These are phyloP conservation scores for Rhododendron griersonianum DNA, from an alignment of 148 eudicot species.

Conservation along the genomic window DNA sequence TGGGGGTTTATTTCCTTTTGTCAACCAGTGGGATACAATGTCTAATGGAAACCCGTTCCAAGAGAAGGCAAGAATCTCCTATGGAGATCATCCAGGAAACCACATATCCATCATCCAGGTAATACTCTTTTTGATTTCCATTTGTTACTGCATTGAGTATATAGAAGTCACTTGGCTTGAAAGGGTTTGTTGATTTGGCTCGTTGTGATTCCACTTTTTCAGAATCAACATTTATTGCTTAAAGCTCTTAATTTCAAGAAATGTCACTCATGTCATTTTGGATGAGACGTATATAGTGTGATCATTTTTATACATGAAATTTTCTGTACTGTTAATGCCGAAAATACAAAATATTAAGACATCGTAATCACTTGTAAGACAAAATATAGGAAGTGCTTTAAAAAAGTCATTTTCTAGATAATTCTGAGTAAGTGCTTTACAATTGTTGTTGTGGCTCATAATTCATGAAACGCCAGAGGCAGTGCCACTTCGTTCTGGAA, in stretches of 20 bases:
- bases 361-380: not conserved
- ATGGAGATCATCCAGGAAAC: conserved; percentile 35
- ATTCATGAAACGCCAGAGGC: not conserved
- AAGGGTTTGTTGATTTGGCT: not conserved
- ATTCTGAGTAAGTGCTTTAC: not conserved
- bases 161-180: not conserved
- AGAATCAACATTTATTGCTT: not conserved
- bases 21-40: conserved; percentile 46
- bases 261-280: not conserved
- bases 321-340: not conserved
- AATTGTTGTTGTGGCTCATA: not conserved
- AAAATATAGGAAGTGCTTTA: not conserved
- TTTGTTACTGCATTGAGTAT: not conserved
- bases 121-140: not conserved
- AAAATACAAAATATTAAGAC: not conserved
- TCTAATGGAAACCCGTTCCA: conserved; percentile 24
- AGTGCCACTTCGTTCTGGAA: not conserved
- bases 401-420: not conserved
- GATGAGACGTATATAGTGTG: not conserved
- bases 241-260: not conserved
- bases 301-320: not conserved
- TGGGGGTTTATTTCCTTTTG: not conserved
- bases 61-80: conserved; percentile 28
- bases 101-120: conserved; percentile 49
- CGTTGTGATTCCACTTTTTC: not conserved